Evolutionary conservation across 768 basidiomycete genomes (phyloP).

Genomic region (Hypholoma fasciculare): DNA sequence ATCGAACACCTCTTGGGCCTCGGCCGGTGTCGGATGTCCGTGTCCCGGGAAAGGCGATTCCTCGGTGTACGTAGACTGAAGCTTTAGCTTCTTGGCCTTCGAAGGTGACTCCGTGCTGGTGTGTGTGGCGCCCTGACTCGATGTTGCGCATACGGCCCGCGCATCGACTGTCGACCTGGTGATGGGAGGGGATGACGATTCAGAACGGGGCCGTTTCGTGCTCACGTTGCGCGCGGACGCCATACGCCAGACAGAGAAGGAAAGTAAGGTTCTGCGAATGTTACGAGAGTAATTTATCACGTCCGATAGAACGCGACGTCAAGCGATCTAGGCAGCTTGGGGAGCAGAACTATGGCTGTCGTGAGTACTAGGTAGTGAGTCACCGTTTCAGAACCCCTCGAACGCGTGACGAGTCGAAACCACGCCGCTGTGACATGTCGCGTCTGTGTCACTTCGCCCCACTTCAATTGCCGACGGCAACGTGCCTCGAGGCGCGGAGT

Average conservation of each 20-base stretch:
- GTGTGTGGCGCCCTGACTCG: background rate
- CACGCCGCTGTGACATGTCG: slow-evolving; percentile 21
- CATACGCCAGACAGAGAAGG: background rate
- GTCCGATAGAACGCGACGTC: background rate
- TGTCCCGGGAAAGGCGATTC: slow-evolving; percentile 51
- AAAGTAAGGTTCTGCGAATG: background rate
- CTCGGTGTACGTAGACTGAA: slow-evolving; percentile 39
- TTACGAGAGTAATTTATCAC: background rate
- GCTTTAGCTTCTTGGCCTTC: slow-evolving; percentile 50
- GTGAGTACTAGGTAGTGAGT: slow-evolving; percentile 8
- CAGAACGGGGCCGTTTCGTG: slow-evolving; percentile 10
- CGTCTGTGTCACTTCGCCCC: slow-evolving; percentile 11
- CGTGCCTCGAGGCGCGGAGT: slow-evolving; percentile 2
- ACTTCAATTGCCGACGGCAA: slow-evolving; percentile 4
- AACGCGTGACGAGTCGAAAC: slow-evolving; percentile 16
- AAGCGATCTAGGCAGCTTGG: background rate
- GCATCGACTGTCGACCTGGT: background rate
- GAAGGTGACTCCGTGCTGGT: slow-evolving; percentile 12
- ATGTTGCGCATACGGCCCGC: slow-evolving; percentile 1
- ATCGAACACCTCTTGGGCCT: slow-evolving; percentile 38
- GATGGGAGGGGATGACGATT: slow-evolving; percentile 5
- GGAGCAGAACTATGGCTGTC: background rate
- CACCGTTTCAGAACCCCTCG: background rate
- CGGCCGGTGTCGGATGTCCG: slow-evolving; percentile 41
- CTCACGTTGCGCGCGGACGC: background rate